These are phyloP conservation scores for Monosporascus ibericus DNA, from an alignment of 2,329 filamentous ascomycete species.

Conservation along the genomic window DNA sequence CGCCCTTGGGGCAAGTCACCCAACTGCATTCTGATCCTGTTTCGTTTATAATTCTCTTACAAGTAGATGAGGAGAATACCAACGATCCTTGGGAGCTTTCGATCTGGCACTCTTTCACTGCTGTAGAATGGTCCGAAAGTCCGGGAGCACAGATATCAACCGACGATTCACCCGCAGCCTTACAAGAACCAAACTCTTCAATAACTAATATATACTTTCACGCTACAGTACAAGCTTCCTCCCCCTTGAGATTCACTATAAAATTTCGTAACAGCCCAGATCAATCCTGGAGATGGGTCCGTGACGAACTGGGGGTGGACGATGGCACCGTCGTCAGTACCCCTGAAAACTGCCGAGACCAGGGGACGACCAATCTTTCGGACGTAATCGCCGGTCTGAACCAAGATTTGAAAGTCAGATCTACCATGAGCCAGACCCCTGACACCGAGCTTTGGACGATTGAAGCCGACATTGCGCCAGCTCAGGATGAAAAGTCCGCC, in stretches of 20 bases:
- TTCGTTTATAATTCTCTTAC: slow-evolving; percentile 62
- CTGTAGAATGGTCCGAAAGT: slow-evolving; percentile 50
- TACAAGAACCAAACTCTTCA: slow-evolving; percentile 37
- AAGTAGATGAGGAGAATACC: slow-evolving; percentile 51
- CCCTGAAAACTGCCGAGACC: slow-evolving; percentile 18
- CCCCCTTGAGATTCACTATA: slow-evolving; percentile 59
- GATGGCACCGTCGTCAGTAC: slow-evolving; percentile 60
- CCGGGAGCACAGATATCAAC: slow-evolving; percentile 23
- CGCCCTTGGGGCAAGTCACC: slow-evolving; percentile 71
- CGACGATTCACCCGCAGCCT: slow-evolving; percentile 36
- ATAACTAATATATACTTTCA: slow-evolving; percentile 48
- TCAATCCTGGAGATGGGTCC: slow-evolving; percentile 64
- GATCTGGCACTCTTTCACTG: slow-evolving; percentile 63
- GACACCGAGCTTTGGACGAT: slow-evolving; percentile 67
- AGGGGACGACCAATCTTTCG: slow-evolving; percentile 35
- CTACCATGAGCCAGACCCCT: slow-evolving; percentile 59
- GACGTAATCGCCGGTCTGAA: slow-evolving; percentile 55
- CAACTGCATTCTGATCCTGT: slow-evolving; percentile 44
- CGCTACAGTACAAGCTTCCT: slow-evolving; percentile 39
- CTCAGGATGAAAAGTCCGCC: slow-evolving; percentile 51
- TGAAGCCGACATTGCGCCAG: slow-evolving; percentile 48
- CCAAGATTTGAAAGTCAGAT: slow-evolving; percentile 45
- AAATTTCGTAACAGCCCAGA: slow-evolving; percentile 54
- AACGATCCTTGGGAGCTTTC: slow-evolving; percentile 63
- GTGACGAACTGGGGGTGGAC: slow-evolving; percentile 53